Evolutionary conservation across 1,139 yeast species (phyloP).

Genomic region (Yamadazyma sp.): DNA sequence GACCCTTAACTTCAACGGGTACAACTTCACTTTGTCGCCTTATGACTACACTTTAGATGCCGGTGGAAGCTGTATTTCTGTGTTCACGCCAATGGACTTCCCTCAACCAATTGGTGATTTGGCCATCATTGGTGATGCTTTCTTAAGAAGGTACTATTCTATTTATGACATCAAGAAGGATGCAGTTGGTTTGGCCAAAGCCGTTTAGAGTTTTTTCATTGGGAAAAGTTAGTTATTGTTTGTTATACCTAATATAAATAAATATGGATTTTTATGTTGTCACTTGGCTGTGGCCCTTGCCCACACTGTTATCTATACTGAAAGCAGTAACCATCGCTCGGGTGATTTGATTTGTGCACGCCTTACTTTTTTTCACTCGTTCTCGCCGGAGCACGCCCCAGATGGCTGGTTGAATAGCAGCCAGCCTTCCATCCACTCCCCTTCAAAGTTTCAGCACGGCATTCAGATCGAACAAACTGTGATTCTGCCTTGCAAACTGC

Average conservation of each 20-base stretch:
- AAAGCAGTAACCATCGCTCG: too few relatives aligned
- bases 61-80: constrained; percentile 92
- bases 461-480: too few relatives aligned
- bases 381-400: too few relatives aligned
- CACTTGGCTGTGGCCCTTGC: too few relatives aligned
- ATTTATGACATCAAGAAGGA: constrained; percentile 85
- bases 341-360: too few relatives aligned
- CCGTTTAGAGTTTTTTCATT: constrained; percentile 28
- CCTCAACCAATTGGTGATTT: constrained; percentile 96
- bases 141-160: constrained; percentile 92
- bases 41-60: constrained; percentile 91
- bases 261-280: too few relatives aligned
- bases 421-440: too few relatives aligned
- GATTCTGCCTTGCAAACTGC: too few relatives aligned
- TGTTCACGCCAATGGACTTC: constrained; percentile 95
- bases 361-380: too few relatives aligned
- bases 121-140: constrained; percentile 95
- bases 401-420: too few relatives aligned
- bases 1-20: constrained; percentile 84
- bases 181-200: constrained; percentile 90
- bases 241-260: neutral
- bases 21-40: constrained; percentile 85
- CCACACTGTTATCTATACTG: too few relatives aligned
- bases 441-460: too few relatives aligned
- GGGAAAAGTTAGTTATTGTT: constrained; percentile 1